Evolutionary conservation across 2,329 filamentous ascomycete genomes (phyloP).

Genomic region (Ceratocystis harringtonii): DNA sequence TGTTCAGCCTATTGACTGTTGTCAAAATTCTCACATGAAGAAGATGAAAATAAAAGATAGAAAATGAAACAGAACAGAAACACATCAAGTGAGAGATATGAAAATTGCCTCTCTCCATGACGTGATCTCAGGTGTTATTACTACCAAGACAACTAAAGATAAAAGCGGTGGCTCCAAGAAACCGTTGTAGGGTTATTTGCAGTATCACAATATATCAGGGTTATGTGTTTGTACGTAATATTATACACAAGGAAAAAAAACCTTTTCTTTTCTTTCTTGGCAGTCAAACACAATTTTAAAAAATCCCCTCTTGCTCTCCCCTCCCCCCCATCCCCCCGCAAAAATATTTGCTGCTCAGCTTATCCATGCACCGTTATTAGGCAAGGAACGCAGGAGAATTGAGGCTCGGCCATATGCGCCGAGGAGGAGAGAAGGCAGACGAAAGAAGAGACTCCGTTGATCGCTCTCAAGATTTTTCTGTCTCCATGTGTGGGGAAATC

Average conservation of each 20-base stretch:
- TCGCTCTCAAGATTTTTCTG: background rate
- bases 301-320: too few species aligned
- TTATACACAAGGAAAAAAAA: background rate
- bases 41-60: background rate
- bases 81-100: too few species aligned
- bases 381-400: background rate
- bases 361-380: background rate
- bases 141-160: background rate
- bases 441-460: background rate
- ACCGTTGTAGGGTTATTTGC: background rate
- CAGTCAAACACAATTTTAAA: too few species aligned
- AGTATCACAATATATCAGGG: background rate
- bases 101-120: background rate
- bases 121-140: background rate
- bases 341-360: background rate
- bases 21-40: background rate
- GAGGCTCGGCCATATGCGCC: slow-evolving; percentile 1
- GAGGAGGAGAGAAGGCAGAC: background rate
- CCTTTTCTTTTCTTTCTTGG: background rate
- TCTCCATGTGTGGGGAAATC: background rate
- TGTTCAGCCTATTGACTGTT: background rate
- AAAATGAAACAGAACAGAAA: background rate
- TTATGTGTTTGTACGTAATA: background rate
- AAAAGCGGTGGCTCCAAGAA: background rate
- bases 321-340: background rate